These are phyloP conservation scores for Trichothecium roseum DNA, from an alignment of 2,329 filamentous ascomycete species.

Conservation along the genomic window DNA sequence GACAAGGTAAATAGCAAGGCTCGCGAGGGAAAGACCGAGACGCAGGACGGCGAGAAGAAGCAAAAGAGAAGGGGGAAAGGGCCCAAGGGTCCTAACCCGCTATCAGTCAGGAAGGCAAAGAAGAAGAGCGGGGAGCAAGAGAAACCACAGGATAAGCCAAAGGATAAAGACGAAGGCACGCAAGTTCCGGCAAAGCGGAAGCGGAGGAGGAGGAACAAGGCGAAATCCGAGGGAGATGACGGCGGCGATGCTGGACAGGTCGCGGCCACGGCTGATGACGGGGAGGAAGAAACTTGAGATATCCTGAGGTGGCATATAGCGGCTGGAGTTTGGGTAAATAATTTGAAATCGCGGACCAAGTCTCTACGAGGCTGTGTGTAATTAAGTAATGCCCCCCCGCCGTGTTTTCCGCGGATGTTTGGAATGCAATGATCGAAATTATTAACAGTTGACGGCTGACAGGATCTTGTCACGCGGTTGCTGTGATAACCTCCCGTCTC, in stretches of 20 bases:
- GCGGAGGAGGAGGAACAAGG: slow-evolving; percentile 19
- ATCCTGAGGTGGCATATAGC: no score
- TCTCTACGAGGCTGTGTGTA: no score
- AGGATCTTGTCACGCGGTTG: no score
- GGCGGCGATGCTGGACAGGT: slow-evolving; percentile 7
- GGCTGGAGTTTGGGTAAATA: no score
- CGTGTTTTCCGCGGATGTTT: background rate
- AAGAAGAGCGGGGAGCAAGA: slow-evolving; percentile 23
- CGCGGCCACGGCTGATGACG: background rate
- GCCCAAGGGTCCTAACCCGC: slow-evolving; percentile 59
- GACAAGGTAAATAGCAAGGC: slow-evolving; percentile 14
- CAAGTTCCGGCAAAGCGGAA: slow-evolving; percentile 19
- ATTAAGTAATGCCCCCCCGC: no score
- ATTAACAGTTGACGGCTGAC: no score
- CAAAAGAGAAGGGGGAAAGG: slow-evolving; percentile 51
- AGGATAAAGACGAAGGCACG: slow-evolving; percentile 21
- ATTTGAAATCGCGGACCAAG: no score
- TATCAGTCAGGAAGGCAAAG: slow-evolving; percentile 61
- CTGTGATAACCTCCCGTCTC: no score
- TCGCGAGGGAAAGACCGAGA: slow-evolving; percentile 7
- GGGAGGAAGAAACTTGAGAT: no score
- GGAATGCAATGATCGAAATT: background rate
- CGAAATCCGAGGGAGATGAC: slow-evolving; percentile 7
- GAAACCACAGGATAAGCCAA: slow-evolving; percentile 24
- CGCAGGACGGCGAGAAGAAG: slow-evolving; percentile 19